Evolutionary conservation across 1,284 basidiomycete species (phyloP), one percentile per base, ranked within the genome.

Genomic region (Sanghuangporus baumii): DNA sequence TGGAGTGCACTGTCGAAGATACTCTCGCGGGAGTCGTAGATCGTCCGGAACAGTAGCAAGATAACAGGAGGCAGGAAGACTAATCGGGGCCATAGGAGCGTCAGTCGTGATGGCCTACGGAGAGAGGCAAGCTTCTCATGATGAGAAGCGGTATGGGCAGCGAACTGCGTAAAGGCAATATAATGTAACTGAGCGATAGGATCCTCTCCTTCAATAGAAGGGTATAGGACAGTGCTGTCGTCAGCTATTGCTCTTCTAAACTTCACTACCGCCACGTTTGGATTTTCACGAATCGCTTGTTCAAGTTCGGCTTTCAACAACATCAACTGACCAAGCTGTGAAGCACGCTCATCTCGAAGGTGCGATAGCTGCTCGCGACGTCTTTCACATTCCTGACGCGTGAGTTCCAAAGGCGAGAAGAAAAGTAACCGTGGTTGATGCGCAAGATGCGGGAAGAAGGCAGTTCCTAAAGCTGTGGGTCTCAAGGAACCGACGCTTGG

Each of bases 51-150:
- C 18, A 73, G 72, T 65, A 85, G 83, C 6, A 90, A 66, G 0
- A 76, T 69, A 11, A 89, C 68, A 1, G 88, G 87, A 0, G 90
- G 89, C 9, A 88, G 70, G 8, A 92, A 68, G 12, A 91, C 69
- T 12, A 91, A 72, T 52, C 79, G 81, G 0, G 90, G 90, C 89
- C 91, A 92, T 41, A 85, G 56, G 2, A 81, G 78, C 2, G 81
- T 79, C 40, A 87, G 69, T 14, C 79, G 76, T 0, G 86, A 84
- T 0, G 90, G 90, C 16, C 86, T 80, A 50, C 75, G 71, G 14
- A 91, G 79, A 1, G 69, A 69, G 40, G 65, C 76, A 55, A 80
- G 66, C 23, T 71, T 71, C 3, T 70, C 66, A 7, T 62, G 59
- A 59, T 79, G 77, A 6, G 71, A 66, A 18, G 70, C 65, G 16